Base-by-base conservation (phyloP, 805 yeast genomes). In the Grigorovia humatica region DNA sequence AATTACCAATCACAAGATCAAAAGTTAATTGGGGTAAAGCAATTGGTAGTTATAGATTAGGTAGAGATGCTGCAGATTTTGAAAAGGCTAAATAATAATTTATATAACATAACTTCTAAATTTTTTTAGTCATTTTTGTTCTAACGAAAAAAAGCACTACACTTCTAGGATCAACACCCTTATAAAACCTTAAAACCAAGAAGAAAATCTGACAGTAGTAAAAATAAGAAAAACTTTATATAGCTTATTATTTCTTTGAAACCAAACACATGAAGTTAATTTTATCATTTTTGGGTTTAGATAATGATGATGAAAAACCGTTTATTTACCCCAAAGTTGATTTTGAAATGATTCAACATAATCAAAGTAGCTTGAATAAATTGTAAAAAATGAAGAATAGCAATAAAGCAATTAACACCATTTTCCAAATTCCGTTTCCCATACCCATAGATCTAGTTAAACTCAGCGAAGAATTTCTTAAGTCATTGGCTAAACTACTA, bases 11-110 rank as follows among this genome's bases (percentile, higher is more conserved):
- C 19, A 91, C 96, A 19, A 78, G 96, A 64, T 79, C 96, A 17
- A 89, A 85, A 66, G 84, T 91, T 61, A 87, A 88, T 66, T 91
- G 99, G 99, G 96, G 96, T 32, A 86, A 80, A 63, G 88, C 96
- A 11, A 87, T 88, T 59, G 95, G 95, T 17, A 86, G 83, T 64
- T 90, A 90, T 70, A 80, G 88, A 62, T 73, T 91, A 45, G 98
- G 98, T 17, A 82, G 81, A 57, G 90, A 85, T 63, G 89, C 83
- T 38, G 83, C 75, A 11, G 74, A 49, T 61, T 70, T 62, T 49
- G 48, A 53, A 48, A 43, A 43, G 18, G n/a, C 12, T 40, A 44
- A 42, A 23, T 27, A 15, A 20, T 41, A n/a, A 4, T 1, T 12
- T 19, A 17, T 43, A 46, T 23, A 17, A n/a, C 44, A 11, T 47